phyloP scores from a whole-genome alignment of 2,329 filamentous ascomycete genomes.

The Cladosporium sp. region DNA sequence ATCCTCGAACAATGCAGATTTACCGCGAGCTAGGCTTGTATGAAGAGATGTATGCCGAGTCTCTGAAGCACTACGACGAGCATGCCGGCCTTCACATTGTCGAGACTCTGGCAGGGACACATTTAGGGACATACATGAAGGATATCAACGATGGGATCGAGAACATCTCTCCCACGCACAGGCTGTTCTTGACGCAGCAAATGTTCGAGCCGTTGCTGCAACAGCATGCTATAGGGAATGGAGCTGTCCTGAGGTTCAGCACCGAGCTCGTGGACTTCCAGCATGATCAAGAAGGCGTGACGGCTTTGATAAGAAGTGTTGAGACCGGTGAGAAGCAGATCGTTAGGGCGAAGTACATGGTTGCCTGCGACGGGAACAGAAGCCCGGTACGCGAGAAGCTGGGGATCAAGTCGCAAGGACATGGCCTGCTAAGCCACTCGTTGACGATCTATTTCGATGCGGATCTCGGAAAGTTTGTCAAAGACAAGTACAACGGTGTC shows the following conservation, averaged over 20 bases:
- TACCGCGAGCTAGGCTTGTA: constrained; percentile 21
- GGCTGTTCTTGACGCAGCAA: constrained; percentile 22
- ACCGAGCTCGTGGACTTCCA: constrained; percentile 17
- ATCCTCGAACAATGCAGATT: constrained; percentile 20
- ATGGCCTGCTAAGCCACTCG: constrained; percentile 16
- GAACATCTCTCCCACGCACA: constrained; percentile 14
- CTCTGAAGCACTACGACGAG: constrained; percentile 18
- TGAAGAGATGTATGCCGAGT: constrained; percentile 17
- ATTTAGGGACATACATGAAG: constrained; percentile 16
- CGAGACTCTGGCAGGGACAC: constrained; percentile 19
- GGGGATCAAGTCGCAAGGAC: constrained; percentile 29
- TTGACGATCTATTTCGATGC: constrained; percentile 23
- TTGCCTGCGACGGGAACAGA: constrained; percentile 31
- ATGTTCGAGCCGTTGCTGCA: constrained; percentile 22
- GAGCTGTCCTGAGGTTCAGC: constrained; percentile 16
- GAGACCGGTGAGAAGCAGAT: constrained; percentile 28
- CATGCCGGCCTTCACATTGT: constrained; percentile 18
- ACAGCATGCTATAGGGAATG: constrained; percentile 14
- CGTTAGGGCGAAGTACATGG: constrained; percentile 28
- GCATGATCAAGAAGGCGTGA: constrained; percentile 15
- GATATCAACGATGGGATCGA: constrained; percentile 20
- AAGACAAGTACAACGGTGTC: constrained; percentile 19
- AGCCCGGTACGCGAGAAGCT: constrained; percentile 26
- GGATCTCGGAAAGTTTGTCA: constrained; percentile 16
- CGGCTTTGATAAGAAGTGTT: constrained; percentile 17